These are phyloP conservation scores for Thraustochytrium sp. DNA, from an alignment of 352 stramenopile genomes.

Conservation along the genomic window DNA sequence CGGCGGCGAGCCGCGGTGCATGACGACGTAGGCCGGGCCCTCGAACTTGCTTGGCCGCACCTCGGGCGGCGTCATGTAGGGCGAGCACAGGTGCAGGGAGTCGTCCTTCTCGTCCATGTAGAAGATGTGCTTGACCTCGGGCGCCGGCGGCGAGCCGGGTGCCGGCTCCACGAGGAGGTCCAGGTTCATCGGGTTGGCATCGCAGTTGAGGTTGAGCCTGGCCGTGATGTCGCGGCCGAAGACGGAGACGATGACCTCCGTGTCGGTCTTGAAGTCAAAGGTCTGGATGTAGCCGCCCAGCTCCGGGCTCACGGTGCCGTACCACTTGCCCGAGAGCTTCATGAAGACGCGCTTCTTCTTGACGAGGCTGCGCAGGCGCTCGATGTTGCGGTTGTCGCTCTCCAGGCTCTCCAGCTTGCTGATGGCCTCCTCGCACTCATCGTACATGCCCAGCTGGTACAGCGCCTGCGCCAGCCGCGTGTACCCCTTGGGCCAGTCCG, in stretches of 20 bases:
- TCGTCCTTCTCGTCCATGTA: constrained; percentile 31
- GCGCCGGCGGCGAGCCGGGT: background rate
- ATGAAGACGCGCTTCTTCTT: constrained; percentile 41
- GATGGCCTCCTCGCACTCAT: constrained; percentile 54
- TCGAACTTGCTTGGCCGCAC: constrained; percentile 30
- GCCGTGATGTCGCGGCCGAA: constrained; percentile 26
- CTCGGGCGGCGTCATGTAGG: constrained; percentile 28
- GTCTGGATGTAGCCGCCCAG: constrained; percentile 40
- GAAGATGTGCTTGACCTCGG: constrained; percentile 44
- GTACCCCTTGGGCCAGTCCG: constrained; percentile 75
- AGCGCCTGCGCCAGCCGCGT: constrained; percentile 74
- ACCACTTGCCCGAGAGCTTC: constrained; percentile 40
- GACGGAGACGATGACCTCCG: constrained; percentile 23
- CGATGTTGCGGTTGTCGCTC: constrained; percentile 37
- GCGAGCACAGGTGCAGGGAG: constrained; percentile 23
- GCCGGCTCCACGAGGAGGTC: constrained; percentile 21
- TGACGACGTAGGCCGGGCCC: constrained; percentile 22
- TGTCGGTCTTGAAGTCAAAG: constrained; percentile 41
- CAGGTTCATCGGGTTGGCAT: background rate
- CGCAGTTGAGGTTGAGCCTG: background rate
- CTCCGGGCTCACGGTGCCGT: constrained; percentile 32
- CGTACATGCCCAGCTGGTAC: constrained; percentile 77
- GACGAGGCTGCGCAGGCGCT: constrained; percentile 7
- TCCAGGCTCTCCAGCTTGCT: constrained; percentile 27
- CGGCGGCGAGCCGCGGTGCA: background rate